Conservation (phyloP, 352 stramenopile species). For the Globisporangium nagaii region DNA sequence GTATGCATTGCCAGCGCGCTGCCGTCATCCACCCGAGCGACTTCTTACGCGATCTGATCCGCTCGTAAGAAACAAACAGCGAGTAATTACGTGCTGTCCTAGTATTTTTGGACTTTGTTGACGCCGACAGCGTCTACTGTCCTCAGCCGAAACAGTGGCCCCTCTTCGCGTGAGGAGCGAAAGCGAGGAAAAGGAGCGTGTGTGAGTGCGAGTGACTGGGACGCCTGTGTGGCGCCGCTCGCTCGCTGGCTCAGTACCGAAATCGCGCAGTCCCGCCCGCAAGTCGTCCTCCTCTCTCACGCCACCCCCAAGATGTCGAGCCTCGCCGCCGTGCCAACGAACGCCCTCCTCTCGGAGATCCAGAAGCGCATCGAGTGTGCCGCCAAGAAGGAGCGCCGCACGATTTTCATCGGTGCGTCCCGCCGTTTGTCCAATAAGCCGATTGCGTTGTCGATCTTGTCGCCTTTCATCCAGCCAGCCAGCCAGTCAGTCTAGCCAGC, state of each 20-base stretch:
- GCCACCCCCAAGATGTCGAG: conserved; percentile 30
- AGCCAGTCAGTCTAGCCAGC: background rate
- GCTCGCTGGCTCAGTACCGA: conserved; percentile 6
- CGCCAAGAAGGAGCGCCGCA: conserved; percentile 91
- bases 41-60: background rate
- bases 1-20: background rate
- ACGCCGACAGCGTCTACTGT: too few relatives aligned
- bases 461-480: too few relatives aligned
- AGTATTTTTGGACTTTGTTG: background rate
- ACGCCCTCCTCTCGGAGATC: conserved; percentile 86
- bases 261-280: conserved; percentile 1
- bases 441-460: too few relatives aligned
- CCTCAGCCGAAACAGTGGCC: too few relatives aligned
- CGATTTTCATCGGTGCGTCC: conserved; percentile 90
- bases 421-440: too few relatives aligned
- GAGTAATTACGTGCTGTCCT: background rate
- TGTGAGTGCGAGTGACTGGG: too few relatives aligned
- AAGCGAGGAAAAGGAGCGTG: too few relatives aligned
- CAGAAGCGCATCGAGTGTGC: conserved; percentile 90
- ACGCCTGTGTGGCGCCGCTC: too few relatives aligned
- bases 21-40: background rate
- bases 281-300: background rate
- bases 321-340: conserved; percentile 76
- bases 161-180: too few relatives aligned
- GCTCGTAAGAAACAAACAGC: background rate